Evolutionary conservation across 1,284 basidiomycete species (phyloP), one percentile per base, ranked within the genome.

Genomic region (Abortiporus biennis): DNA sequence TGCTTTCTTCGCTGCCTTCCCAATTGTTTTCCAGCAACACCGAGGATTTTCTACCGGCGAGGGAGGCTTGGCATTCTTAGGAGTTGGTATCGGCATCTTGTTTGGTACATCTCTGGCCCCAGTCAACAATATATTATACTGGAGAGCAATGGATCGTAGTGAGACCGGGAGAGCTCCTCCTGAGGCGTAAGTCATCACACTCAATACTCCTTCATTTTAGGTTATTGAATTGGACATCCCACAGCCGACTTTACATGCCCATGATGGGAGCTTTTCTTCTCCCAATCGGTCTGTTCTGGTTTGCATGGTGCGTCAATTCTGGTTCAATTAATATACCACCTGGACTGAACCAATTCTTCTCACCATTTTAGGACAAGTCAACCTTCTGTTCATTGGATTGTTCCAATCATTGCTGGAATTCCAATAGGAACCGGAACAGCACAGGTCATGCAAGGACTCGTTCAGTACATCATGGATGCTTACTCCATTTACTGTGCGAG

Each of bases 341-440:
- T 20, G 5, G 2, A 11, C 4, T 35, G 17, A 13, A 41, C 22
- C 31, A 23, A 25, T 5, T 19, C 12, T 31, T 19, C 5, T 22
- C 6, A 29, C n/a, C n/a, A 8, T 29, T 38, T 6, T 57, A 66
- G 79, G 76, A 83, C 83, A 1, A 68, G 69, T n/a, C 57, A 64
- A 27, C 74, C 76, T 0, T 62, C 64, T 0, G 64, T 82, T 0
- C 80, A 74, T 46, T 83, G 74, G 72, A 74, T 80, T 45, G 72
- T 76, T 1, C 76, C 80, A 9, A 71, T 82, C 49, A 54, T 81
- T n/a, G 74, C 77, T 4, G 73, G 74, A 0, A 61, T 76, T 2
- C 82, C 81, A 1, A 83, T 85, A 55, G 83, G 80, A n/a, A 57
- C 65, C 13, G 78, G 76, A 9, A 70, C 80, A 41, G 67, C 80